Evolutionary conservation across 495 filamentous ascomycete genomes (phyloP), one percentile per base, ranked within the genome.

Genomic region (Penicillium cosmopolitanum): DNA sequence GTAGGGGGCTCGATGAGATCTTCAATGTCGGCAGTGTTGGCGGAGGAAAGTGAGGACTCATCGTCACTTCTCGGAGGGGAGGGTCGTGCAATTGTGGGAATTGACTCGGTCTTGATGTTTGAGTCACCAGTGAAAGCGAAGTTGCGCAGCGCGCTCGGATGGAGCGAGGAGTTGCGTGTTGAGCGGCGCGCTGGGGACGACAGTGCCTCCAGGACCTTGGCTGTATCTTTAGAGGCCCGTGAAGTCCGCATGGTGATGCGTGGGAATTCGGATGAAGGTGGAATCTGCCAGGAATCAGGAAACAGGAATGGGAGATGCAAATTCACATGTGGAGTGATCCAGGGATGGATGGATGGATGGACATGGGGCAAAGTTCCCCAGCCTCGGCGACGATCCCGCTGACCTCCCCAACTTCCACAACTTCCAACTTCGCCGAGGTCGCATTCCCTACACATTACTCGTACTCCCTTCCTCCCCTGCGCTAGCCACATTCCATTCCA

Each of bases 21-120:
- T 76, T 90, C 87, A 59, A 89, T 89, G 61, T 92, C 88, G 12
- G 70, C 59, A 2, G 79, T 79, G 51, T 71, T 53, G 8, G 65
- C 63, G 21, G 80, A 80, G 6, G 77, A 80, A 13, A 78, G 69
- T 1, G 77, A 75, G 2, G 78, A 81, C 6, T 73, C 70, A 56
- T 73, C 70, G 38, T 73, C 73, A 34, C 63, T 68, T 42, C 33
- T 34, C 4, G 51, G 25, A 1, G 34, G 47, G 19, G 58, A 56
- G 4, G 58, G 21, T 44, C 38, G 50, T 5, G 66, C 51, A 34
- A 55, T 54, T 1, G 56, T 51, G n/a, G 61, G 50, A 11, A 60
- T 55, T 4, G 40, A 21, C 33, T 70, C 65, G 9, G 60, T 36
- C 33, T 66, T 60, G 34, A 64, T 55, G 3, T 38, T 40, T 3